Evolutionary conservation across 2,329 filamentous ascomycete genomes (phyloP), one percentile per base, ranked within the genome.

Genomic region (Cytospora schulzeri): DNA sequence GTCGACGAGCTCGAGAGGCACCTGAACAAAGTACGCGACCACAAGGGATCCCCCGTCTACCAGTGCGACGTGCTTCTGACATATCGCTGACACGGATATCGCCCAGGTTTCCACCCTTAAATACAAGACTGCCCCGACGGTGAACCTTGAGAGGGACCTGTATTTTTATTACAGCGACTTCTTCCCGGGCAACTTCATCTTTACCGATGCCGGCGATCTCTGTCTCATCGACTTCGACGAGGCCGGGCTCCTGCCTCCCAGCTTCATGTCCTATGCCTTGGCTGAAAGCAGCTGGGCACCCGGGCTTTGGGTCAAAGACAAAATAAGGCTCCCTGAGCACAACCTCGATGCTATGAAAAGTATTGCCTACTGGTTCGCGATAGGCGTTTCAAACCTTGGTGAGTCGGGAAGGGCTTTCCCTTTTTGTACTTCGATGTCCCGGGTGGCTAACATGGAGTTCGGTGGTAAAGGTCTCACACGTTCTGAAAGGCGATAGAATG

Each of bases 131-230:
- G 28, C 29, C 57, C 57, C 45, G 14, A 51, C n/a, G 17, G 45
- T 59, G 15, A 24, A 1, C n/a, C 29, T 59, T 51, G 57, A 59
- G 57, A 59, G n/a, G 22, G 17, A 12, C 8, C 4, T 51, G 28
- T 35, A n/a, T 15, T 59, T 59, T 12, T 59, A 59, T n/a, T 59
- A 51, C 1, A 51, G 57, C 28, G 57, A 59, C 22, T 51, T 59
- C 45, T 59, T 12, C 22, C 14, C 1, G 1, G 3, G 45, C 15
- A 59, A 59, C 57, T 59, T 59, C 12, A 38, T 59, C 2, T 51
- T 59, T 8, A 59, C 57, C n/a, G 45, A 59, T 35, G 6, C 57
- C 9, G 57, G 57, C 29, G 57, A 52, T 0, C 1, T 59, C 15
- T 51, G 22, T 45, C 1, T 59, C 4, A 59, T 59, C 8, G 57